Percentiles rank a stretch among this genome's conserved stretches.
These are phyloP conservation scores for Rhizophagus clarus DNA, from an alignment of 192 early-diverging fungal species.

Conservation along the genomic window DNA sequence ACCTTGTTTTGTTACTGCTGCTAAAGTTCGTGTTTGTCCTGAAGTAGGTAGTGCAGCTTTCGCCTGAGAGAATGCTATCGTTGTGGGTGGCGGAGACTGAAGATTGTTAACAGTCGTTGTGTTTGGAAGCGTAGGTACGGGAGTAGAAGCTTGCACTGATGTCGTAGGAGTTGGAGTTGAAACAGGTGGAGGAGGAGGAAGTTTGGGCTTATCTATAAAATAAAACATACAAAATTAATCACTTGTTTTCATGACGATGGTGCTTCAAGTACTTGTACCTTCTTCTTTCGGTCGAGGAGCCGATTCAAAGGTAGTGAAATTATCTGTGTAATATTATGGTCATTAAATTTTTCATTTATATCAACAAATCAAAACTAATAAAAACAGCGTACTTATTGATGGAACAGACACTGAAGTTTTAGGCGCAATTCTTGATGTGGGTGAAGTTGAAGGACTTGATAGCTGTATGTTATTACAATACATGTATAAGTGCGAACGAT, in stretches of 20 bases:
- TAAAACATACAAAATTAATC: slow-evolving; percentile 17
- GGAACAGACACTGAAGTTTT: not conserved
- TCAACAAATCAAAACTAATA: not conserved
- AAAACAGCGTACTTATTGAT: slow-evolving; percentile 10
- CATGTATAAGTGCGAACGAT: too few species aligned
- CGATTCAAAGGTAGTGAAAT: slow-evolving; percentile 21
- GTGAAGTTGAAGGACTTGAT: slow-evolving; percentile 26
- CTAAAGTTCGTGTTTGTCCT: not conserved
- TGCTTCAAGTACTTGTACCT: not conserved
- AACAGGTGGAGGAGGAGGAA: slow-evolving; percentile 9
- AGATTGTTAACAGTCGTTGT: slow-evolving; percentile 35
- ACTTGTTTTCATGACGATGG: not conserved
- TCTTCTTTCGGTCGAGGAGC: slow-evolving; percentile 25
- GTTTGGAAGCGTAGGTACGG: slow-evolving; percentile 31
- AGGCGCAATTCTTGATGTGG: slow-evolving; percentile 16
- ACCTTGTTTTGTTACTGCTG: not conserved
- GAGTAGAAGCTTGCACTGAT: slow-evolving; percentile 31
- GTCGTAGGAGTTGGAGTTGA: slow-evolving; percentile 20
- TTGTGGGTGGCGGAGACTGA: slow-evolving; percentile 36
- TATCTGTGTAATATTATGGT: not conserved
- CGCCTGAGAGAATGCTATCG: slow-evolving; percentile 27
- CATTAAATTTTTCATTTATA: not conserved
- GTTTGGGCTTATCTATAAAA: slow-evolving; percentile 23
- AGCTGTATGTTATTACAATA: not conserved
- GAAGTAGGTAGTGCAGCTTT: not conserved